Base-by-base conservation (phyloP, 257 asterid species). In the Penstemon davidsonii region DNA sequence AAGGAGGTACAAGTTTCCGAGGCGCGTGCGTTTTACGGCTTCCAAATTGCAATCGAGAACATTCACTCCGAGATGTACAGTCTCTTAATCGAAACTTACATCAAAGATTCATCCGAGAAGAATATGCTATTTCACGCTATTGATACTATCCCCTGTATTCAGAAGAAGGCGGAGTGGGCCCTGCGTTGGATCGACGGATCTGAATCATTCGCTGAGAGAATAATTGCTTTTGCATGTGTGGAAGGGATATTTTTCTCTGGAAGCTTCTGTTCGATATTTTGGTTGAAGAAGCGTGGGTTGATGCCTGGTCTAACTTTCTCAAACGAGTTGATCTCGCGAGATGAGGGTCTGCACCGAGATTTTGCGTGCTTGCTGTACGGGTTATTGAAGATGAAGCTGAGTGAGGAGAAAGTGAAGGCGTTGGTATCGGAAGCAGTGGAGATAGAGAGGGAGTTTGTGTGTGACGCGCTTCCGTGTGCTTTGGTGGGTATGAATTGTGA, bases 1-100 rank as follows among this genome's bases (percentile, higher is more conserved):
- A 93, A 85, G 66, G 99, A 93, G 36, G 96, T 93, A 0, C 96
- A 93, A 73, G 57, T 93, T 57, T 78, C 99, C 1, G 99, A 93
- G 84, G 99, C 99, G 0, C 95, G 99, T 8, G 99, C 97, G 18
- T 93, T 93, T 65, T 93, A 93, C 46, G 97, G 96, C 0, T 93
- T 90, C 65, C 99, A 93, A 67, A 90, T 93, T 25, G 99, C 99
- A 5, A 90, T 93, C 43, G 96, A 93, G 49, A 93, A 93, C 74
- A 93, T 93, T 68, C 99, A 93, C 62, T 90, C 99, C 18, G 99
- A 93, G 85, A 90, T 92, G 98, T 90, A 92, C 51, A 86, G 93
- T 36, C 91, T 92, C 6, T 66, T 92, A 51, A 75, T 92, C 33
- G 98, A 92, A 43, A 64, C 95, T 6, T 92, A 92, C 65, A 88